Evolutionary conservation across 345 rosid genomes (phyloP), one percentile per base, ranked within the genome.

Genomic region (Heritiera littoralis): DNA sequence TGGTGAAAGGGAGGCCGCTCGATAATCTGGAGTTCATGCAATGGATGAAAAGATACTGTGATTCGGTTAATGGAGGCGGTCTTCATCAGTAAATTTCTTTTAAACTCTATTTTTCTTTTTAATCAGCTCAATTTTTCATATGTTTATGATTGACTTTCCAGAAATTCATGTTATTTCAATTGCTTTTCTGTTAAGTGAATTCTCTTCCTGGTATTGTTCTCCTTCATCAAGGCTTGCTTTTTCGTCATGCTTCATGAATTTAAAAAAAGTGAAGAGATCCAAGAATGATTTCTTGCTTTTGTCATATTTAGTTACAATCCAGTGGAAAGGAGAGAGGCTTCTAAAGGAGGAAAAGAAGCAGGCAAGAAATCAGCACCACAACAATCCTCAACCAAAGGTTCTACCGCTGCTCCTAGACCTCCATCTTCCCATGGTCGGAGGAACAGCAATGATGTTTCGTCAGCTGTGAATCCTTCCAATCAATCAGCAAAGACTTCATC

Each of bases 1-100:
- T 97, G 7, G 91, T 93, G 77, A 97, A 97, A 78, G 98, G 99
- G 58, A 90, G 98, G 76, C 98, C 99, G 55, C 90, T 97, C 73
- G 99, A 97, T 75, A 97, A 97, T 82, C 81, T 97, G 92, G 99
- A 94, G 87, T 97, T 97, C 63, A 94, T 93, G 91, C 98, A 94
- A 74, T 97, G 99, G 99, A 82, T 97, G 99, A 97, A 97, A 87
- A 89, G 88, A 55, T 94, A 94, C 83, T 94, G 94, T 15, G 99
- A 97, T 87, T 89, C 98, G 66, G 90, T 92, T 5, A 87, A 86
- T 18, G 98, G 97, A 46, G 91, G 93, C 52, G 81, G 74, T 66
- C 75, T 79, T 41, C 89, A 89, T 67, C 79, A 69, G 98, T 97
- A 85, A 80, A 52, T 66, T 74, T 54, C 46, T 52, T 55, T 35